A percentile compares a stretch with the other conserved stretches of the same genome.
These are phyloP conservation scores for Thinopyrum elongatum DNA, from an alignment of 176 grass and related monocot genomes.

Conservation along the genomic window DNA sequence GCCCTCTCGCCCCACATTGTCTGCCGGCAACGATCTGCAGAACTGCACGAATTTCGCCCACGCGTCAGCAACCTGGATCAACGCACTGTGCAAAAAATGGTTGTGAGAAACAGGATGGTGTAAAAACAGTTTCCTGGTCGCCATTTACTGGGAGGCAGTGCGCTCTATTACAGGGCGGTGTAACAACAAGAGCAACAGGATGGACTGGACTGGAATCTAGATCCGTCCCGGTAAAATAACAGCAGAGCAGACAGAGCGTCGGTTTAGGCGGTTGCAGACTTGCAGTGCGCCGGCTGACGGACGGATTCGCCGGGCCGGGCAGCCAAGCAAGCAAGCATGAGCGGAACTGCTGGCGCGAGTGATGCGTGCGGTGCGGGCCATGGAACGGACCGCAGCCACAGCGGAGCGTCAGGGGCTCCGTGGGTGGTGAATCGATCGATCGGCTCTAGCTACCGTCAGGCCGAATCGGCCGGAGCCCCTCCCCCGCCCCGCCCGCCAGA, in stretches of 20 bases:
- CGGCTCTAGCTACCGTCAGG: neutral
- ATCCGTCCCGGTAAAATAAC: neutral
- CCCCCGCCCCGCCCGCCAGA: too few relatives aligned
- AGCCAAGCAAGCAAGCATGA: neutral
- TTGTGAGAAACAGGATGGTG: too few relatives aligned
- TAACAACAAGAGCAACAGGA: accelerated
- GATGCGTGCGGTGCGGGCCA: too few relatives aligned
- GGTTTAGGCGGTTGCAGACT: neutral
- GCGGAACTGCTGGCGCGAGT: too few relatives aligned
- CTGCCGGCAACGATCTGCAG: conserved; percentile 1
- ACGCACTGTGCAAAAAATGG: neutral
- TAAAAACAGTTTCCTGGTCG: too few relatives aligned
- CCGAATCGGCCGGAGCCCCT: neutral
- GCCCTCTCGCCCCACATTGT: conserved; percentile 58
- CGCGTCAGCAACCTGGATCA: neutral
- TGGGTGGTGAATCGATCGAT: neutral
- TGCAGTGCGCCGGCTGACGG: neutral
- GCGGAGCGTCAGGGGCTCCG: too few relatives aligned
- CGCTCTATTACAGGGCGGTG: too few relatives aligned
- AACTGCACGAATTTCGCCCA: neutral
- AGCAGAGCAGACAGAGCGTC: neutral
- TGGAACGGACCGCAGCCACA: too few relatives aligned
- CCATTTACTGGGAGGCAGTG: too few relatives aligned
- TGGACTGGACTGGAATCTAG: neutral
- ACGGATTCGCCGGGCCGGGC: neutral